Conservation (phyloP, 805 yeast species). For the Candida sithepensis region DNA sequence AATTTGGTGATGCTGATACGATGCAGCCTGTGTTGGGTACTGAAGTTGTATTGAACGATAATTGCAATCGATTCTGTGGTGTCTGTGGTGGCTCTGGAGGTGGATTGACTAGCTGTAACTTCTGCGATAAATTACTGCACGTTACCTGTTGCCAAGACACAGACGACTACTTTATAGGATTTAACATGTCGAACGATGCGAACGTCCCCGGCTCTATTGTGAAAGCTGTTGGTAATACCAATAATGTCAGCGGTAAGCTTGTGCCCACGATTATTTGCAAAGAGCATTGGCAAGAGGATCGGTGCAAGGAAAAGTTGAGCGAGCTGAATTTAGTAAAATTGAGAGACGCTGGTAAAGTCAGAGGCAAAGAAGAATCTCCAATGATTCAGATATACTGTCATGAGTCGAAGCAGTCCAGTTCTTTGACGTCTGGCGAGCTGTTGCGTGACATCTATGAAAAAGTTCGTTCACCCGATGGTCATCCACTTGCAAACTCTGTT, state of each 20-base stretch:
- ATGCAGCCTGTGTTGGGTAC: conserved; percentile 49
- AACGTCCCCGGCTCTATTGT: conserved; percentile 16
- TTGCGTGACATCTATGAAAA: neutral
- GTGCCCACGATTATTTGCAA: conserved; percentile 44
- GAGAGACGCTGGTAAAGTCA: conserved; percentile 29
- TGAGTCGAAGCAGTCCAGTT: conserved; percentile 26
- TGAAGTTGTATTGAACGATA: conserved; percentile 28
- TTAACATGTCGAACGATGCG: conserved; percentile 35
- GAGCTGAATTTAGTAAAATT: conserved; percentile 26
- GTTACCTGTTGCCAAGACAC: conserved; percentile 57
- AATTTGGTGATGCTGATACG: conserved; percentile 37
- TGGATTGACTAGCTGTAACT: conserved; percentile 43
- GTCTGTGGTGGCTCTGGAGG: conserved; percentile 49
- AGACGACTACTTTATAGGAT: conserved; percentile 49
- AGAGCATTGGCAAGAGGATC: conserved; percentile 26
- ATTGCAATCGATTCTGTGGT: conserved; percentile 36
- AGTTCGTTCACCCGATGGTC: too few relatives aligned
- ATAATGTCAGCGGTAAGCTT: conserved; percentile 35
- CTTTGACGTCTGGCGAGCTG: neutral
- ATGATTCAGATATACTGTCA: conserved; percentile 38
- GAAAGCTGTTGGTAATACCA: conserved; percentile 18
- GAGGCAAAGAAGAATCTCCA: conserved; percentile 31
- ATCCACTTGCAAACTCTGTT: too few relatives aligned
- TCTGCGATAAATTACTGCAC: conserved; percentile 43
- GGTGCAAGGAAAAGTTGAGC: neutral